Evolutionary conservation across 345 rosid genomes (phyloP), one percentile per base, ranked within the genome.

Genomic region (Eucalyptus curtisii): DNA sequence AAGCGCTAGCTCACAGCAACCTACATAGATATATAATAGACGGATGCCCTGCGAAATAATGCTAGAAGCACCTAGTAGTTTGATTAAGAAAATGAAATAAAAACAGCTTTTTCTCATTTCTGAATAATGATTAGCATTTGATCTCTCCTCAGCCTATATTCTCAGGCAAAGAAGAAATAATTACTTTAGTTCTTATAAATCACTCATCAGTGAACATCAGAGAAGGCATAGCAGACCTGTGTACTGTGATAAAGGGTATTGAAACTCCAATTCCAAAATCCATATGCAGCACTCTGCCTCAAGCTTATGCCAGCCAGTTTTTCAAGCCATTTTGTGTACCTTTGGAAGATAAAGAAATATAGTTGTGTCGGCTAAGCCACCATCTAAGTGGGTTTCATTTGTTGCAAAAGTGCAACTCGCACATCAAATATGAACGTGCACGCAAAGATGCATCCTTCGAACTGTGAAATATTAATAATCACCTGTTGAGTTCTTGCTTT

Each of bases 281-380:
- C 99, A 95, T 94, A 95, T 53, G 99, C 99, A 92, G 97, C 98
- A 95, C 99, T 97, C 92, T 97, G 99, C 88, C 98, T 94, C 91
- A 97, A 92, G 92, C 97, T 96, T 91, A 96, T 92, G 92, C 92
- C 94, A 86, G 98, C 98, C 92, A 96, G 88, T 92, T 94, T 97
- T 85, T 92, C 95, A 76, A 96, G 95, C 98, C 97, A 97, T 49
- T 90, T 91, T 66, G 93, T 93, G 93, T 96, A 97, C 96, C 99
- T 97, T 86, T 90, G 44, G 87, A 79, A 89, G 86, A 81, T 40
- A 88, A 66, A 82, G 45, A 53, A 30, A 48, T 47, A 27, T 19
- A 55, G 81, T 44, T 37, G 27, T 40, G 47, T 76, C 8, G 8
- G 84, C 22, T 76, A 76, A 76, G 84, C 84, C 84, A 22, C 30